These are phyloP conservation scores for Pharnaceum exiguum DNA, from an alignment of 148 eudicot species.

Conservation along the genomic window DNA sequence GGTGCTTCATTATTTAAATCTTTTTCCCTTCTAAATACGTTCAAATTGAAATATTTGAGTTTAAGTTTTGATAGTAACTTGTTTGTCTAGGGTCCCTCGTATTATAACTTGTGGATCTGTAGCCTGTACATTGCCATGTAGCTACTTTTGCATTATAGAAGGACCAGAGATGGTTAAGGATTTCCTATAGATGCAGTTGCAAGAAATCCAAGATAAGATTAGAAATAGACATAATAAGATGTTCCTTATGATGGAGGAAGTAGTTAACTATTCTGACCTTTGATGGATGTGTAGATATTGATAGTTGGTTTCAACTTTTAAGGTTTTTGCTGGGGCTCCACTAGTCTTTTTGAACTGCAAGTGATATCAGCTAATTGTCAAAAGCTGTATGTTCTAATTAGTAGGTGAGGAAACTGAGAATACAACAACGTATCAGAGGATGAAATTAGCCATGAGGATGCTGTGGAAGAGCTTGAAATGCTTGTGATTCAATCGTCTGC, in stretches of 20 bases:
- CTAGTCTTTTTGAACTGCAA: background rate
- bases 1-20: too few relatives aligned
- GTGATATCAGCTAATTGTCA: background rate
- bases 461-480: slow-evolving; percentile 66
- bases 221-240: slow-evolving; percentile 89
- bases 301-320: background rate
- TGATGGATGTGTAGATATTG: background rate
- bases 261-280: slow-evolving; percentile 12
- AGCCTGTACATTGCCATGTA: too few relatives aligned
- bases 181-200: slow-evolving; percentile 71
- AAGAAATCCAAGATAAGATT: slow-evolving; percentile 82
- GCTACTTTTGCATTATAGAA: slow-evolving; percentile 90
- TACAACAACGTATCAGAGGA: slow-evolving; percentile 70
- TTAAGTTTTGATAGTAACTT: too few relatives aligned
- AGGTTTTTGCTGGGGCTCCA: background rate
- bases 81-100: background rate
- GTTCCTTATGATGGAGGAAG: slow-evolving; percentile 99
- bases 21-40: too few relatives aligned
- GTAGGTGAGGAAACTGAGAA: slow-evolving; percentile 82
- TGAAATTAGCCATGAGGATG: slow-evolving; percentile 39
- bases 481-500: slow-evolving; percentile 83
- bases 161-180: slow-evolving; percentile 95
- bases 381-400: background rate
- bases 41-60: too few relatives aligned
- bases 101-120: slow-evolving; percentile 1